Evolutionary conservation across 2,329 filamentous ascomycete genomes (phyloP), one percentile per base, ranked within the genome.

Genomic region (Chaetomiaceae sp.): DNA sequence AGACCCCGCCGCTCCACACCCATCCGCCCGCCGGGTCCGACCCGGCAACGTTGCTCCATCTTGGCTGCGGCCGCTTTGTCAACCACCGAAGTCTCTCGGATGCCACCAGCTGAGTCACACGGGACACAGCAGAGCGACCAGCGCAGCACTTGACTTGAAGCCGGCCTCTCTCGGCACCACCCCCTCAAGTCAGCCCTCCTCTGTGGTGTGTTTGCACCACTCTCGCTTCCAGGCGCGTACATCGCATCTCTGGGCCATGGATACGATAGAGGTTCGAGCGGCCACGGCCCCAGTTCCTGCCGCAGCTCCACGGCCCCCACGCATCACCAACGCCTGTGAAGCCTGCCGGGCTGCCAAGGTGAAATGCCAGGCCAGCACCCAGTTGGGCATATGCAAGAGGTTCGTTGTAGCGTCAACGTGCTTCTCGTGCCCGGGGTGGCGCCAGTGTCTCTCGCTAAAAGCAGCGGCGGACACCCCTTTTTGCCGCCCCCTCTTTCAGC

Each of bases 271-370:
- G 19, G 38, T 27, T 15, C 33, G 49, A n/a, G 22, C 22, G 22
- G 22, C 22, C 22, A 5, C 22, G 9, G 22, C 22, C 9, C 22
- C 22, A 24, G 22, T 5, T 9, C 22, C 22, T 6, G 48, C 52
- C 34, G 40, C 53, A 27, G 48, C 53, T 34, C 44, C 52, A 38
- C 57, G 56, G 41, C 50, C 61, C 17, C 65, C 39, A 11, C 48
- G 67, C 45, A 61, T 68, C 45, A 62, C 61, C 64, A 67, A 78
- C 63, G 66, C 75, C 17, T 79, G 75, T 46, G 75, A 79, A 59
- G 71, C 73, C 2, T 79, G 76, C 51, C 65, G 76, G 44, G 65
- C 62, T 10, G 72, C 74, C 47, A 79, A 78, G 62, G 66, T 76
- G 18, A 75, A 72, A 47, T 79, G 76, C 52, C 69, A 70, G 50